A percentile compares a stretch with the other conserved stretches of the same genome.
Conservation (phyloP, 2,329 filamentous ascomycete genomes). For the Fusarium drepaniforme region DNA sequence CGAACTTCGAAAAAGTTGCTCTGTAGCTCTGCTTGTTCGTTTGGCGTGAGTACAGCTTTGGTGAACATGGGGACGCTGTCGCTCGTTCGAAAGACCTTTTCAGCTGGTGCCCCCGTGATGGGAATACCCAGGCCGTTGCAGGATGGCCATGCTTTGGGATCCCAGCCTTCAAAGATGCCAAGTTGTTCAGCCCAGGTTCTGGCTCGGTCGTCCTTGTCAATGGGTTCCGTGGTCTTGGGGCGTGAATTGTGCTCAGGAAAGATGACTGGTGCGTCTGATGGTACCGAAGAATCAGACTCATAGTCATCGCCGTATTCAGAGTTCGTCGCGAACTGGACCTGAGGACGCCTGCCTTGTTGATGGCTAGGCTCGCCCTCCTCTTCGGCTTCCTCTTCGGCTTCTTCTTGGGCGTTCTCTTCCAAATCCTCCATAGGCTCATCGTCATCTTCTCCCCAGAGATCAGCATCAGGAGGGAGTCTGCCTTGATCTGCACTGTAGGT, state of each 20-base stretch:
- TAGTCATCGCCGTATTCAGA: background rate
- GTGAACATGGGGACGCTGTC: conserved; percentile 52
- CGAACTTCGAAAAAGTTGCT: background rate
- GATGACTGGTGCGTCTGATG: background rate
- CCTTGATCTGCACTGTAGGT: background rate
- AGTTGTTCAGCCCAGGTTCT: conserved; percentile 43
- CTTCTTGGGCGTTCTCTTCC: background rate
- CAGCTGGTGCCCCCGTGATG: conserved; percentile 40
- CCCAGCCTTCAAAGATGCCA: conserved; percentile 28
- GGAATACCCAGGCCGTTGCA: conserved; percentile 26
- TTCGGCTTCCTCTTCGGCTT: background rate
- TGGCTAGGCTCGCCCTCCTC: background rate
- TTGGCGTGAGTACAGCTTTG: conserved; percentile 54
- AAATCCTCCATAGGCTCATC: background rate
- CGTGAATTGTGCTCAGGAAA: background rate
- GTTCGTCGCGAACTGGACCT: background rate
- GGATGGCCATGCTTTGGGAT: conserved; percentile 20
- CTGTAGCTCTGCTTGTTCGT: conserved; percentile 54
- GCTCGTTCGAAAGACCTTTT: conserved; percentile 52
- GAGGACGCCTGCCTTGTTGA: background rate
- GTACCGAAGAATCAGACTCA: background rate
- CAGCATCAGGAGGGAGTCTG: background rate
- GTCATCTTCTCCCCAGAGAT: background rate
- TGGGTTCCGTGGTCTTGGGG: background rate
- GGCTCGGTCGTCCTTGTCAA: conserved; percentile 1